A percentile compares a stretch with the other conserved stretches of the same genome.
These are phyloP conservation scores for Bimuria novae-zelandiae DNA, from an alignment of 2,329 filamentous ascomycete genomes.

Conservation along the genomic window DNA sequence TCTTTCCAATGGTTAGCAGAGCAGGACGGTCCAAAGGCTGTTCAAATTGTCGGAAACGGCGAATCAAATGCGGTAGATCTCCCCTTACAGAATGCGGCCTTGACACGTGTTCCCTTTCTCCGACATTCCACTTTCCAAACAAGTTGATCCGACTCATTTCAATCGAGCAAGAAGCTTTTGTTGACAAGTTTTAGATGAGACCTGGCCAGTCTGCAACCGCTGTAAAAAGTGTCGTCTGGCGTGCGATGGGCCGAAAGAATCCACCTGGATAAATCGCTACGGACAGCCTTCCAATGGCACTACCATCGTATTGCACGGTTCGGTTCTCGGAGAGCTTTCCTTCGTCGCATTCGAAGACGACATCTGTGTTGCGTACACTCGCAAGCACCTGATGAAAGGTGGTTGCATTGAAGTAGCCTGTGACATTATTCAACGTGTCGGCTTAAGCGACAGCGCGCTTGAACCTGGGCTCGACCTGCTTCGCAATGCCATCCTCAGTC, in stretches of 20 bases:
- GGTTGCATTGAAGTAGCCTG: constrained; percentile 33
- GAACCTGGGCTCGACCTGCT: constrained; percentile 26
- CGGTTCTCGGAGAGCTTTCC: constrained; percentile 17
- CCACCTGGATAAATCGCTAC: constrained; percentile 3
- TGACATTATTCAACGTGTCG: constrained; percentile 22
- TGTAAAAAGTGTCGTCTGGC: constrained; percentile 2
- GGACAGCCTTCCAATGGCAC: background rate
- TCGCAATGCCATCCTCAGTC: constrained; percentile 27
- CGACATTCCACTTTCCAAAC: too few species aligned
- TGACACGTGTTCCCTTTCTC: too few species aligned
- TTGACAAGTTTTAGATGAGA: constrained; percentile 4
- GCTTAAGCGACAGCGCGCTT: background rate
- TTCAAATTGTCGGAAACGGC: constrained; percentile 6
- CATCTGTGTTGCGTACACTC: constrained; percentile 33
- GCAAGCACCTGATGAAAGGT: constrained; percentile 30
- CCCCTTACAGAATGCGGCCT: too few species aligned
- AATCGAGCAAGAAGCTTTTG: too few species aligned
- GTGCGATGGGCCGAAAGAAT: constrained; percentile 5
- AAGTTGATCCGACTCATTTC: too few species aligned
- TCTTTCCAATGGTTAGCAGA: constrained; percentile 7
- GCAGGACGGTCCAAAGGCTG: constrained; percentile 7
- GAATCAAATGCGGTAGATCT: constrained; percentile 2
- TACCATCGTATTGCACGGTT: background rate
- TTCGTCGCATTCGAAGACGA: constrained; percentile 29
- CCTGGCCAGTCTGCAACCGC: constrained; percentile 1